These are phyloP conservation scores for Fomitopsis pinicola DNA, from an alignment of 1,284 basidiomycete species.

Conservation along the genomic window DNA sequence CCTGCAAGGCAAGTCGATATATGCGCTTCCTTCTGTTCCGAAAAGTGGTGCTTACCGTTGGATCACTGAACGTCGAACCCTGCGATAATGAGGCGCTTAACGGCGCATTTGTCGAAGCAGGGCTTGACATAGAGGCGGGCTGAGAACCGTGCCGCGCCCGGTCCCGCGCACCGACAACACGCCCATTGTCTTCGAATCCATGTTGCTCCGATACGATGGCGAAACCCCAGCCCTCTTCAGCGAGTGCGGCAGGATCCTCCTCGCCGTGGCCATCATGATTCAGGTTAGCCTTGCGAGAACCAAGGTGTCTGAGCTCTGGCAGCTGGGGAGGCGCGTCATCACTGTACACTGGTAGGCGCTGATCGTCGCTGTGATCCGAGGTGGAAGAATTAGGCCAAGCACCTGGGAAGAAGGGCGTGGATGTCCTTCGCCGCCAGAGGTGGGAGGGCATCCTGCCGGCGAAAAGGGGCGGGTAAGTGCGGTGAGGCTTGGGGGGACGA, in stretches of 20 bases:
- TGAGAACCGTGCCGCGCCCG: neutral
- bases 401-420: conserved; percentile 24
- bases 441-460: conserved; percentile 15
- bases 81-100: conserved; percentile 11
- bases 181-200: conserved; percentile 2
- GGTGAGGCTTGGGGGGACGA: neutral
- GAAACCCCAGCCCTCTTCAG: conserved; percentile 2
- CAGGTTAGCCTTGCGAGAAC: neutral
- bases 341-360: neutral
- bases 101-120: conserved; percentile 6
- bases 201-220: neutral
- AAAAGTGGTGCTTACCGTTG: conserved; percentile 6
- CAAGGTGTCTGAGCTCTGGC: neutral
- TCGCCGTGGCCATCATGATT: neutral
- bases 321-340: conserved; percentile 2
- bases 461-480: neutral
- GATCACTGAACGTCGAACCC: conserved; percentile 14
- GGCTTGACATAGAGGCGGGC: conserved; percentile 1
- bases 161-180: neutral
- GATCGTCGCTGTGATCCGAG: conserved; percentile 9
- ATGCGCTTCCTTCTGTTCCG: neutral
- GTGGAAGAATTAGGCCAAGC: conserved; percentile 24
- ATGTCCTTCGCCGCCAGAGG: conserved; percentile 17
- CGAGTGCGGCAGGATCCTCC: neutral
- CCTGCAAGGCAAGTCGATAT: neutral